Percentiles rank a stretch among this genome's conserved stretches.
These are phyloP conservation scores for Paxillus ammoniavirescens DNA, from an alignment of 768 basidiomycete genomes.

Conservation along the genomic window DNA sequence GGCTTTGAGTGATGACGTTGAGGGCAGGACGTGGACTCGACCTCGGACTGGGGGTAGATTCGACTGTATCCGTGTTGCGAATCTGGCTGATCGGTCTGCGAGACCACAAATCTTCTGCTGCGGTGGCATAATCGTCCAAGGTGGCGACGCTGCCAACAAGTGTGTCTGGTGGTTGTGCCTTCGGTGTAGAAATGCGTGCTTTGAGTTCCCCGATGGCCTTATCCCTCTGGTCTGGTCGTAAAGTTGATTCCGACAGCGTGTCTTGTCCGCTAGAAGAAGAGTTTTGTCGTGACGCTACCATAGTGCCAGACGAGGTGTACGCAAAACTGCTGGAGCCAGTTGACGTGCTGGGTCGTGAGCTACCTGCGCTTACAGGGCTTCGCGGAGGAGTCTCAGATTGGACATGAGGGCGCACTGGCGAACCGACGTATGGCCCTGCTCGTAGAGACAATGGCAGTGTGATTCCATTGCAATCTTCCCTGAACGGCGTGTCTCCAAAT, in stretches of 20 bases:
- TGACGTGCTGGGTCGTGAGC: conserved; percentile 39
- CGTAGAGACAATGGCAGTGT: conserved; percentile 26
- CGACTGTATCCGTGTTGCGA: conserved; percentile 15
- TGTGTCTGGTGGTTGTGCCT: conserved; percentile 15
- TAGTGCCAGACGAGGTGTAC: conserved; percentile 29
- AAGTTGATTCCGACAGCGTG: conserved; percentile 32
- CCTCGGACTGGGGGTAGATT: conserved; percentile 13
- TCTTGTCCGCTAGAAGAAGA: conserved; percentile 32
- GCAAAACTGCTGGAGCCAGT: conserved; percentile 27
- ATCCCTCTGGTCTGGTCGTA: conserved; percentile 32
- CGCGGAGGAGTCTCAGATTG: conserved; percentile 55
- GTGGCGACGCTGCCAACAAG: conserved; percentile 20
- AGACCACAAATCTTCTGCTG: conserved; percentile 30
- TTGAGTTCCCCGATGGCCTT: conserved; percentile 30
- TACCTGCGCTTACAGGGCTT: conserved; percentile 58
- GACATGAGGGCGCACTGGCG: conserved; percentile 28
- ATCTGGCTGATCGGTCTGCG: conserved; percentile 31
- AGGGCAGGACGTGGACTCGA: conserved; percentile 27
- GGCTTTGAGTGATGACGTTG: conserved; percentile 28
- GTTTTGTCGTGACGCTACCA: conserved; percentile 21
- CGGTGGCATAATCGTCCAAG: conserved; percentile 30
- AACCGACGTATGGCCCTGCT: conserved; percentile 23
- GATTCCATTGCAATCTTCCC: conserved; percentile 27
- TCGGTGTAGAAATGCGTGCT: conserved; percentile 16
- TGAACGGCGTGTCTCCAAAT: conserved; percentile 31